Evolutionary conservation across 179 eudicot genomes (phyloP).

Genomic region (Carnegiea gigantea): DNA sequence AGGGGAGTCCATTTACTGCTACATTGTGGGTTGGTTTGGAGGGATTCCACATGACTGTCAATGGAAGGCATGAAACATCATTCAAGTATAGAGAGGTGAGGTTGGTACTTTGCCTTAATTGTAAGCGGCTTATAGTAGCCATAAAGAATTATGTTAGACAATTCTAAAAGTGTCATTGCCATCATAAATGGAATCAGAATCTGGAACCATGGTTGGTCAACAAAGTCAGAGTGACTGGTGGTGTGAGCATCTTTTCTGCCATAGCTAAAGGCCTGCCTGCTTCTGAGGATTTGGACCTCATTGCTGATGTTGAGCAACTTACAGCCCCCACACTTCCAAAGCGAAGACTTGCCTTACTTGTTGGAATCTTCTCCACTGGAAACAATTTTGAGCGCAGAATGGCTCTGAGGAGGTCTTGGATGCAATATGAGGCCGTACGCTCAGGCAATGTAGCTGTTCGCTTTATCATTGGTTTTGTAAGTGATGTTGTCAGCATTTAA

Average conservation of each 20-base stretch:
- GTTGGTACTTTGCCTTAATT: neutral
- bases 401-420: conserved; percentile 98
- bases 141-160: neutral
- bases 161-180: neutral
- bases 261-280: conserved; percentile 85
- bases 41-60: conserved; percentile 94
- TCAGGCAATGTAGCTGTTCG: conserved; percentile 82
- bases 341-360: conserved; percentile 55
- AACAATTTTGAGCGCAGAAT: conserved; percentile 91
- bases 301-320: conserved; percentile 51
- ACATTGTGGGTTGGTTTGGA: conserved; percentile 81
- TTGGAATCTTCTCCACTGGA: conserved; percentile 86
- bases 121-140: neutral
- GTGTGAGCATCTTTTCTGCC: conserved; percentile 58
- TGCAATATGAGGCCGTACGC: conserved; percentile 92
- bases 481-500: conserved; percentile 26
- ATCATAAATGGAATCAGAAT: conserved; percentile 48
- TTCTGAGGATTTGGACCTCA: conserved; percentile 59
- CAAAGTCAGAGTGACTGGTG: conserved; percentile 68
- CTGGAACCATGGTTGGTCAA: conserved; percentile 91
- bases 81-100: conserved; percentile 80
- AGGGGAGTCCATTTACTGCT: conserved; percentile 78
- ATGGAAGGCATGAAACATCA: conserved; percentile 96
- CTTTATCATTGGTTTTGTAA: conserved; percentile 88
- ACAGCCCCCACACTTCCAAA: conserved; percentile 60